Base-by-base conservation (phyloP, 163 green algal genomes). In the Chlamydomonas reinhardtii region DNA sequence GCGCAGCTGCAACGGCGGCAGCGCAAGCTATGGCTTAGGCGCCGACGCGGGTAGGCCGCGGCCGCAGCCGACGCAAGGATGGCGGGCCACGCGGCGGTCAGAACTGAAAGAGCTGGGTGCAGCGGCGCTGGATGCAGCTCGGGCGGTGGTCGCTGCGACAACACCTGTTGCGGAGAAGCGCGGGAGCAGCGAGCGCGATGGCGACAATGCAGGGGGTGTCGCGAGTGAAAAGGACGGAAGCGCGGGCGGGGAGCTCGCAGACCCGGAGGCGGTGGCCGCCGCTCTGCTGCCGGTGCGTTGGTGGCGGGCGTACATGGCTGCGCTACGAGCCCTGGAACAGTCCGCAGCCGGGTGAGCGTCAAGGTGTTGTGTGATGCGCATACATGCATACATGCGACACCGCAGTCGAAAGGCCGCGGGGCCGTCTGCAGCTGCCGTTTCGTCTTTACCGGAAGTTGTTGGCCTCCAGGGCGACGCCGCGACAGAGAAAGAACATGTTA, bases 291-390 rank as follows among this genome's bases (percentile, higher is more conserved):
- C 79, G 54, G 31, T 0, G 22, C n/a, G 68, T 15, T 85, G 79
- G 79, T 85, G 79, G 79, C 32, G 52, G 52, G 79, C 54, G 32
- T 85, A 78, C 24, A 12, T 85, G 24, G 54, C 54, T 17, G 79
- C 68, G 34, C 54, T 85, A 22, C 29, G 39, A 27, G 27, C 56
- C 29, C 62, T 69, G 62, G 62, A 31, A 69, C 11, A 48, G 39
- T 48, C 39, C 5, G n/a, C n/a, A n/a, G n/a, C n/a, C n/a, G n/a
- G n/a, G n/a, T n/a, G n/a, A n/a, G n/a, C n/a, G n/a, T n/a, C n/a
- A n/a, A n/a, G n/a, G n/a, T n/a, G n/a, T n/a, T n/a, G n/a, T n/a
- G n/a, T n/a, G n/a, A n/a, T n/a, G n/a, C n/a, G n/a, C n/a, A n/a
- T n/a, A n/a, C n/a, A n/a, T n/a, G n/a, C n/a, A n/a, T n/a, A n/a